Evolutionary conservation across 768 basidiomycete genomes (phyloP), one percentile per base, ranked within the genome.

Genomic region (Suillus bovinus): DNA sequence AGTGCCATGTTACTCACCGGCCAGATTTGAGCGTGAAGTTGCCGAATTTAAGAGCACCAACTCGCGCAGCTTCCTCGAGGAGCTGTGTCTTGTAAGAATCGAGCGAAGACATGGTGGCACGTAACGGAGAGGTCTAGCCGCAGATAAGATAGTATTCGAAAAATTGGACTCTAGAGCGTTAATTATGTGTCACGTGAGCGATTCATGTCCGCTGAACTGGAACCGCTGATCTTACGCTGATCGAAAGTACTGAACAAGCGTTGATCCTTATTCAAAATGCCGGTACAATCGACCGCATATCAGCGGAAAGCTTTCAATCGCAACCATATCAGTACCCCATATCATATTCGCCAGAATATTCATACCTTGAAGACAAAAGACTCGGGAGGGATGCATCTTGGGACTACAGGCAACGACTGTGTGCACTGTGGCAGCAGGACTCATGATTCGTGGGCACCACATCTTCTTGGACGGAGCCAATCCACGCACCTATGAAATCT

Each of bases 1-100:
- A n/a, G n/a, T n/a, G n/a, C n/a, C n/a, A 60, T 61, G 56, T 56
- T 58, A 77, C 89, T 67, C 73, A 94, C 93, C 95, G 87, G 66
- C 96, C 97, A 38, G 93, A 95, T 84, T 99, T 99, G 61, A 99
- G 83, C 1, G 89, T 92, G 74, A 97, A 99, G 1, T 86, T 81
- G 38, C 96, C 97, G 70, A 98, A 99, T 71, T 89, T 91, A 63
- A 94, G 85, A 1, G 92, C 92, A 36, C 86, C 87, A 13, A 85
- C 84, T 6, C 80, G 72, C 81, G 91, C 86, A 4, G 88, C 79
- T 69, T 86, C 83, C 63, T 85, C 78, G 63, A 94, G 91, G 58
- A 94, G 81, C 60, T 87, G 83, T 0, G 77, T 77, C 69, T 90
- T 88, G 70, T 88, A 86, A 9, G 71, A 59, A 50, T 81, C 73